A percentile compares a stretch with the other conserved stretches of the same genome.
phyloP scores from a whole-genome alignment of 768 basidiomycete species.

The Mycena alexandri region DNA sequence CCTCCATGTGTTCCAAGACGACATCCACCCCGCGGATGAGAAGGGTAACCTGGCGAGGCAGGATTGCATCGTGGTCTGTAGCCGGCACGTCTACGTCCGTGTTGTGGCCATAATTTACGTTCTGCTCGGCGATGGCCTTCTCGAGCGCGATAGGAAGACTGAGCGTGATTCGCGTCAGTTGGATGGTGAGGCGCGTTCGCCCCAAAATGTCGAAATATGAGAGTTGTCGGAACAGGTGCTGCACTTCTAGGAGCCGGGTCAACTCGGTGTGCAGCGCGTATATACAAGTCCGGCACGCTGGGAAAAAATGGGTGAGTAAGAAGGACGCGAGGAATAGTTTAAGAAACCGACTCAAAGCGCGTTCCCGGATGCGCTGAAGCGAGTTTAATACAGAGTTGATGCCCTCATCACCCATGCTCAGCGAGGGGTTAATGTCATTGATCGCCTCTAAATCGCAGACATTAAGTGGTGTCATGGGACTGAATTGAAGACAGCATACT shows the following conservation, averaged over 20 bases:
- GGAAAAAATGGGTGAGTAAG: constrained; percentile 22
- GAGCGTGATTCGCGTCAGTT: constrained; percentile 82
- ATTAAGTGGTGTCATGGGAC: constrained; percentile 8
- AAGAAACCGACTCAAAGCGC: constrained; percentile 72
- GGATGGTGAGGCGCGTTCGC: constrained; percentile 80
- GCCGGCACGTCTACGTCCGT: constrained; percentile 8
- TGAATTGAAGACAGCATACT: constrained; percentile 58
- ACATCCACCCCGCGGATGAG: constrained; percentile 73
- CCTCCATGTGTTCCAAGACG: constrained; percentile 77
- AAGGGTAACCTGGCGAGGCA: constrained; percentile 70
- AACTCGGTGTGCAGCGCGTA: constrained; percentile 80
- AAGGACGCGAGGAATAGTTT: background rate
- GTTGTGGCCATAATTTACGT: constrained; percentile 36
- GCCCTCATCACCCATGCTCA: constrained; percentile 82
- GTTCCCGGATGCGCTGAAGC: constrained; percentile 78
- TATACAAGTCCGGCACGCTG: constrained; percentile 84
- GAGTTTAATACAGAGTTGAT: constrained; percentile 81
- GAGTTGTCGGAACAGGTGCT: constrained; percentile 79
- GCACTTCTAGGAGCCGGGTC: constrained; percentile 84
- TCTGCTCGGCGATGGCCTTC: constrained; percentile 69
- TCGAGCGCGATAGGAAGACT: constrained; percentile 82
- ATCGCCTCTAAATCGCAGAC: constrained; percentile 66
- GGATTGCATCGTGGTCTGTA: constrained; percentile 45
- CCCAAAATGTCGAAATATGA: constrained; percentile 84
- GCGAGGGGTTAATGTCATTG: constrained; percentile 83